These are phyloP conservation scores for Fusarium sulawesiense DNA, from an alignment of 2,329 filamentous ascomycete species.

Conservation along the genomic window DNA sequence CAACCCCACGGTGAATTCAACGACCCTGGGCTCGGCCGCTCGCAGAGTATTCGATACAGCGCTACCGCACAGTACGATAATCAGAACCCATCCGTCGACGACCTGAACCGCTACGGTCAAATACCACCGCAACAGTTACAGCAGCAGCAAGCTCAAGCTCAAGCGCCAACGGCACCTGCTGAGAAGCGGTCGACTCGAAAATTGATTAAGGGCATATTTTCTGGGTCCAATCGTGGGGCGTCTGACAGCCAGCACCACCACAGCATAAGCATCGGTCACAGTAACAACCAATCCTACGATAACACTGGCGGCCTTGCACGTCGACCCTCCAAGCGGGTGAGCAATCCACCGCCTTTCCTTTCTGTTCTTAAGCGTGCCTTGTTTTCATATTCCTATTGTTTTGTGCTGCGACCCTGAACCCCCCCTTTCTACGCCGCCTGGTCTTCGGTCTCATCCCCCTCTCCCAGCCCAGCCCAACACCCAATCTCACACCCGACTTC, in stretches of 20 bases:
- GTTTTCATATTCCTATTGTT: conserved; percentile 24
- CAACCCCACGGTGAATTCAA: conserved; percentile 57
- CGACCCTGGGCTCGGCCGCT: conserved; percentile 58
- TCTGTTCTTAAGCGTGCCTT: conserved; percentile 54
- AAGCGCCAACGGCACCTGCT: conserved; percentile 46
- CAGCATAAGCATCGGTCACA: conserved; percentile 47
- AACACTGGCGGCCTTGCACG: conserved; percentile 62
- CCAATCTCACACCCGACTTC: conserved; percentile 28
- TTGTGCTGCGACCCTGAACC: conserved; percentile 32
- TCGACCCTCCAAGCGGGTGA: conserved; percentile 68
- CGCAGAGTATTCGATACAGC: conserved; percentile 64
- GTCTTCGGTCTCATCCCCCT: conserved; percentile 21
- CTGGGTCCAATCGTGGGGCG: conserved; percentile 52
- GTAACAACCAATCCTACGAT: conserved; percentile 56
- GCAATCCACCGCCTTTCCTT: conserved; percentile 58
- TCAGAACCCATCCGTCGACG: conserved; percentile 56
- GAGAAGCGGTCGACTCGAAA: conserved; percentile 65
- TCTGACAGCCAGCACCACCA: conserved; percentile 47
- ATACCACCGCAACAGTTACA: conserved; percentile 43
- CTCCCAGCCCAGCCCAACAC: conserved; percentile 30
- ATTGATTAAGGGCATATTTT: conserved; percentile 66
- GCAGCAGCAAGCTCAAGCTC: conserved; percentile 48
- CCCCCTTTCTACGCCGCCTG: conserved; percentile 13
- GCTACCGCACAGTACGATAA: conserved; percentile 49
- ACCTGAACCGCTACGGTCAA: conserved; percentile 49